Percentiles rank a stretch among this genome's conserved stretches.
Conservation (phyloP, 129 eudicot genomes). For the Lonicera japonica region DNA sequence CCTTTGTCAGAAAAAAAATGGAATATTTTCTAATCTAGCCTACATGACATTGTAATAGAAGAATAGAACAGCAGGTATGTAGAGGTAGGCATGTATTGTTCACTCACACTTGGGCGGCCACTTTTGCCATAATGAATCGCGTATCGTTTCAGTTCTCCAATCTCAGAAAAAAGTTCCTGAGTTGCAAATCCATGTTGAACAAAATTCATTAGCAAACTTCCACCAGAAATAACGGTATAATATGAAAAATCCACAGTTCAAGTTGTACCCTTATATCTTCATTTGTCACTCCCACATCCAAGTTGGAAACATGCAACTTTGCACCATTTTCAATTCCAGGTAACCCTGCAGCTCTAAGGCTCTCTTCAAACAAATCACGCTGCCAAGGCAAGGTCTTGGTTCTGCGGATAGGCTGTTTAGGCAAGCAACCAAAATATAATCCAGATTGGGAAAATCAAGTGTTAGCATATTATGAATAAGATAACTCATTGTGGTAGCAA, state of each 20-base stretch:
- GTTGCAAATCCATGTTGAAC: slow-evolving; percentile 28
- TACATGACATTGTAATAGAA: too few species aligned
- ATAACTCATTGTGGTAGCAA: slow-evolving; percentile 38
- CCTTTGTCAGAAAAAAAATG: too few species aligned
- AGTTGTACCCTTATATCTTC: slow-evolving; percentile 94
- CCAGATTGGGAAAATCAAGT: slow-evolving; percentile 34
- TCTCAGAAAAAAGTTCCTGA: slow-evolving; percentile 88
- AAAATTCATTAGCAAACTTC: slow-evolving; percentile 17
- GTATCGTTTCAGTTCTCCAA: slow-evolving; percentile 87
- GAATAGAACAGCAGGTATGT: background rate
- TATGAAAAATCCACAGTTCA: slow-evolving; percentile 19
- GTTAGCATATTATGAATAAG: slow-evolving; percentile 53
- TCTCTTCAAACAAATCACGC: slow-evolving; percentile 75
- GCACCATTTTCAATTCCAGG: slow-evolving; percentile 66
- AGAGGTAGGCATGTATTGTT: background rate
- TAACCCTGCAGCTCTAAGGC: slow-evolving; percentile 74
- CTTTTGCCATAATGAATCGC: slow-evolving; percentile 84
- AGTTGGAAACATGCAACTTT: slow-evolving; percentile 66
- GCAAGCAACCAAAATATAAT: slow-evolving; percentile 48
- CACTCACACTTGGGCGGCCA: slow-evolving; percentile 89
- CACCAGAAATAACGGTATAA: slow-evolving; percentile 4
- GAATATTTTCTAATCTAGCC: too few species aligned
- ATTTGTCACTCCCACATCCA: slow-evolving; percentile 80
- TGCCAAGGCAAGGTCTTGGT: slow-evolving; percentile 73
- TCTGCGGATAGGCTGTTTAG: slow-evolving; percentile 85